Evolutionary conservation across 1,284 basidiomycete species (phyloP), one percentile per base, ranked within the genome.

Genomic region (Cystobasidium pallidum): DNA sequence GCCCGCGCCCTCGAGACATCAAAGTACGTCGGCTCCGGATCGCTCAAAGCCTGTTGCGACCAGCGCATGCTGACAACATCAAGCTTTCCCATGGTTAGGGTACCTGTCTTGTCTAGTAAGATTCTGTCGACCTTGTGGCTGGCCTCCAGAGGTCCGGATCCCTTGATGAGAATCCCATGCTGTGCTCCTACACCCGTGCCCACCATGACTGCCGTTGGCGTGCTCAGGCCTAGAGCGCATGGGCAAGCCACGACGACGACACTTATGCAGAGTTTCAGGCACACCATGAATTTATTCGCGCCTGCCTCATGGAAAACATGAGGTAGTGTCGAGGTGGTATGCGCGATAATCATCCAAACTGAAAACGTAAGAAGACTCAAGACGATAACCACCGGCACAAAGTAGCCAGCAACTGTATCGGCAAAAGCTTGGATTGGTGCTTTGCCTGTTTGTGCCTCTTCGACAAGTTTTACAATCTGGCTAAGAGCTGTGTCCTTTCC

Each of bases 161-260:
- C 94, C 80, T 99, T 99, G 87, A 99, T 98, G 59, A 99, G 83
- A 75, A 99, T 99, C 0, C 96, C 96, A 79, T 98, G 94, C 83
- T 91, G 86, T 13, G 96, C 96, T 1, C 96, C 96, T 66, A 99
- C 89, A 0, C 96, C 96, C 0, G 96, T 99, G 34, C 96, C 96
- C 47, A 99, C 96, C 96, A 99, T 99, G 81, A 99, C 94, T 0
- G 96, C 96, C 0, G 96, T 99, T 0, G 96, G 96, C 0, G 96
- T 99, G 72, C 91, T 92, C 67, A 99, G 86, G 2, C 96, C 96
- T 32, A 99, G 86, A 0, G 96, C 96, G 80, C 96, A 99, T 0
- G 96, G 96, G 80, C 96, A 99, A 3, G 96, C 96, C 70, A 99
- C 94, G 54, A 99, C 96, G 71, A 99, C 88, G 75, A 99, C 95